A percentile compares a stretch with the other conserved stretches of the same genome.
Evolutionary conservation across 2,329 filamentous ascomycete species (phyloP).

Genomic region (Microthyrium microscopicum): DNA sequence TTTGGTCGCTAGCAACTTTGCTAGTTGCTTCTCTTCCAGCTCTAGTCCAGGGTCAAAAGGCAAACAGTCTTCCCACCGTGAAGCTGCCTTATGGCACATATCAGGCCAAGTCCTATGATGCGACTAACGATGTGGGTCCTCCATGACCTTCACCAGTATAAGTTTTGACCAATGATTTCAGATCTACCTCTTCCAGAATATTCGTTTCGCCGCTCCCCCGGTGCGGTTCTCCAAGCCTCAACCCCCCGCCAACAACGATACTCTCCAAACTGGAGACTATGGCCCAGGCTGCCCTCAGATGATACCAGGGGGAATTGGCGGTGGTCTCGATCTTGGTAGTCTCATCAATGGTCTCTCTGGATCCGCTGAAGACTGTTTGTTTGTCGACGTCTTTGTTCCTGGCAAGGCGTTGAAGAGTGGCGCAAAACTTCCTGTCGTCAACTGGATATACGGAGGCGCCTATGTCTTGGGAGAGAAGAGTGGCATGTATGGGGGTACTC

Average conservation of each 20-base stretch:
- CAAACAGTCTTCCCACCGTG: conserved; percentile 3
- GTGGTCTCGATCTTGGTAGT: conserved; percentile 1
- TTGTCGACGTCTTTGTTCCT: conserved; percentile 34
- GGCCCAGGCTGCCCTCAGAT: conserved; percentile 2
- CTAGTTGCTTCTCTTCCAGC: too few relatives aligned
- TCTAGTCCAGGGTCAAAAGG: too few relatives aligned
- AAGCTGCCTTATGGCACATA: conserved; percentile 7
- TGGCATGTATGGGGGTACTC: background rate
- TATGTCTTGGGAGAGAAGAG: background rate
- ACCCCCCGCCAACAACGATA: conserved; percentile 4
- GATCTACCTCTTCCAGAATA: conserved; percentile 11
- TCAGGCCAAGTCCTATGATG: conserved; percentile 5
- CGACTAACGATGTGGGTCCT: conserved; percentile 4
- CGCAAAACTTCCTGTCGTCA: conserved; percentile 3
- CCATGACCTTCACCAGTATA: background rate
- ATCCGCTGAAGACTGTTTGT: conserved; percentile 29
- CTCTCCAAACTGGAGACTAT: conserved; percentile 1
- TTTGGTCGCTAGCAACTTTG: too few relatives aligned
- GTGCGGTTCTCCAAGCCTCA: conserved; percentile 11
- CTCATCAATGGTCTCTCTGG: background rate
- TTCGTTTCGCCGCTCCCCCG: conserved; percentile 19
- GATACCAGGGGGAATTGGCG: background rate
- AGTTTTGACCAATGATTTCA: background rate
- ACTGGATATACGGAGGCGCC: conserved; percentile 7
- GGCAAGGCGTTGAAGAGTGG: conserved; percentile 16